phyloP scores from a whole-genome alignment of 2,329 filamentous ascomycete genomes.

The Colletotrichum phormii region DNA sequence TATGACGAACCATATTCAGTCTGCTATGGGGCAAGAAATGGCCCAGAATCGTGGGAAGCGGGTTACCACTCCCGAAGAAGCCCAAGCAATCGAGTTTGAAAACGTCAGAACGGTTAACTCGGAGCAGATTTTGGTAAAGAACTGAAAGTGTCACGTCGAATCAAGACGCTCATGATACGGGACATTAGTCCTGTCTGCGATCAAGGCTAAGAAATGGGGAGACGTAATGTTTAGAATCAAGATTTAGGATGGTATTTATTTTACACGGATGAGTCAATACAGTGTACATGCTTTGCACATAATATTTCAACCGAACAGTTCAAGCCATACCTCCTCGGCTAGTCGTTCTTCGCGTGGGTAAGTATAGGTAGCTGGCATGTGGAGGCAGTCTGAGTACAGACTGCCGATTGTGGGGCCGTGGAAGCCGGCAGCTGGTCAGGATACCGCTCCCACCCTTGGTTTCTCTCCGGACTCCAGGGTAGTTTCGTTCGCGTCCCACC shows the following conservation, averaged over 20 bases:
- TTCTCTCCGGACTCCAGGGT: too few species aligned
- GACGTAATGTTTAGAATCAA: not conserved
- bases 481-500: too few species aligned
- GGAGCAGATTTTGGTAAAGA: not conserved
- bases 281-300: not conserved
- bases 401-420: not conserved
- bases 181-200: not conserved
- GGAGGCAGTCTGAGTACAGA: too few species aligned
- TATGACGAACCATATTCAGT: slow-evolving; percentile 38
- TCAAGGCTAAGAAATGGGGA: not conserved
- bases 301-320: rapidly evolving
- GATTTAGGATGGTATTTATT: not conserved
- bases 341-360: too few species aligned
- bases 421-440: not conserved
- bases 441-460: too few species aligned
- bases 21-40: slow-evolving; percentile 27
- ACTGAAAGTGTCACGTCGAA: not conserved
- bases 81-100: slow-evolving; percentile 24
- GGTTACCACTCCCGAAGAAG: not conserved
- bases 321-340: too few species aligned
- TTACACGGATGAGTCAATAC: not conserved
- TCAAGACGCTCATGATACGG: not conserved
- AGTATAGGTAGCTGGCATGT: not conserved
- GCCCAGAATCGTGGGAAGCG: not conserved
- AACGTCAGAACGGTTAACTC: slow-evolving; percentile 1